Base-by-base conservation (phyloP, 768 basidiomycete species). In the Kwoniella europaea region DNA sequence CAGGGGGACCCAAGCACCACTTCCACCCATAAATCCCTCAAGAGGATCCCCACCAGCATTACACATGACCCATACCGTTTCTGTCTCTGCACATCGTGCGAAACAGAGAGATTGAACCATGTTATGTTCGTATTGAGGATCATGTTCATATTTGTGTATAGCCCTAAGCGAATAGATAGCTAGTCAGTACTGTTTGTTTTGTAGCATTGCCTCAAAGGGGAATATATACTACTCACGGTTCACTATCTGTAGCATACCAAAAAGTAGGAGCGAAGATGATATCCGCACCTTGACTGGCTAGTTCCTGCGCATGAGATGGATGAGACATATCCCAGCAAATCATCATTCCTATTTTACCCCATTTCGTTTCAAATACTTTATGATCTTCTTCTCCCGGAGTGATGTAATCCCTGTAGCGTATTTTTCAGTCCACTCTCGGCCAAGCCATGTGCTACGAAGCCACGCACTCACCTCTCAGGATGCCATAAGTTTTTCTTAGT, bases 291-390 rank as follows among this genome's bases (percentile, higher is more conserved):
- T 73, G 66, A 56, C 77, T 73, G 6, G 79, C 76, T 0, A 82
- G 70, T 20, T 29, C 53, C 42, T 76, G 77, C 5, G 74, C 78
- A 20, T 76, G 75, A 13, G 67, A 67, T 5, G 81, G 76, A 57
- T 80, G 76, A 10, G 81, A 78, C 35, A 80, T 61, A 61, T 82
- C 81, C 79, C 81, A 82, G 65, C 81, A 82, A 52, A 82, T 79
- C 65, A 80, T 57, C 43, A 80, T 67, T 9, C 81, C 81, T 15
- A 70, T 74, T 66, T 76, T 77, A 15, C 79, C 78, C 61, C 72
- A 79, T 29, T 71, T 69, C 15, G 77, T 77, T 12, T 79, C 71
- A 53, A 82, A 80, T 1, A 78, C 74, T 22, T 70, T 54, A 50
- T 78, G 73, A 12, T 72, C 71, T 12, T 77, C 71, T 29, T 73